Conservation (phyloP, 2,329 filamentous ascomycete species). For the Fusarium sublunatum region DNA sequence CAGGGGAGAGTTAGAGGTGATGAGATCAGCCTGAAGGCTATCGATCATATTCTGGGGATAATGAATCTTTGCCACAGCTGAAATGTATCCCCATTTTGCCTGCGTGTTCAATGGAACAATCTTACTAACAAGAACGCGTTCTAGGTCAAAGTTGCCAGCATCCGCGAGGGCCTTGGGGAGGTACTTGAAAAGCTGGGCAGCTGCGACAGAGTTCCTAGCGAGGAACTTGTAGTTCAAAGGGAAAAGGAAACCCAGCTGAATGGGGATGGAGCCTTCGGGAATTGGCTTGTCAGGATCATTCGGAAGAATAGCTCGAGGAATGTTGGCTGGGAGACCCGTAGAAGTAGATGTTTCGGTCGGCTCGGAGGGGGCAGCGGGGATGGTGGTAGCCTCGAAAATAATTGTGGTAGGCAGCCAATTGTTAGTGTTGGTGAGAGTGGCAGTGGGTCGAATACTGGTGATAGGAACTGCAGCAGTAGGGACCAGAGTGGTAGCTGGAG, state of each 20-base stretch:
- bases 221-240: conserved; percentile 88
- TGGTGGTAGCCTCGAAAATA: conserved; percentile 61
- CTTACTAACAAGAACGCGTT: conserved; percentile 73
- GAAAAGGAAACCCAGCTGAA: conserved; percentile 87
- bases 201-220: conserved; percentile 74
- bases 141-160: conserved; percentile 66
- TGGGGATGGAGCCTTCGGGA: conserved; percentile 74
- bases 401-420: conserved; percentile 71
- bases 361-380: conserved; percentile 43
- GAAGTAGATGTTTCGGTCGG: conserved; percentile 56
- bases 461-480: conserved; percentile 41
- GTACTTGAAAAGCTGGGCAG: conserved; percentile 85
- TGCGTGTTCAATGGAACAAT: conserved; percentile 83
- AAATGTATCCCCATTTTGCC: conserved; percentile 77
- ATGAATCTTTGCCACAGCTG: conserved; percentile 75
- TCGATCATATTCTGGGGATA: conserved; percentile 78
- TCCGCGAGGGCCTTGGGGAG: conserved; percentile 78
- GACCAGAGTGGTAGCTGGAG: conserved; percentile 37
- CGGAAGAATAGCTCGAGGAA: conserved; percentile 82
- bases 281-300: conserved; percentile 63
- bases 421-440: conserved; percentile 57
- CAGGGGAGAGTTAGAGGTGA: conserved; percentile 75
- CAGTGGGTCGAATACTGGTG: conserved; percentile 57
- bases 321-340: conserved; percentile 69
- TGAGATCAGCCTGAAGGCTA: conserved; percentile 74